These are phyloP conservation scores for Oleoguttula mirabilis DNA, from an alignment of 495 filamentous ascomycete species.

Conservation along the genomic window DNA sequence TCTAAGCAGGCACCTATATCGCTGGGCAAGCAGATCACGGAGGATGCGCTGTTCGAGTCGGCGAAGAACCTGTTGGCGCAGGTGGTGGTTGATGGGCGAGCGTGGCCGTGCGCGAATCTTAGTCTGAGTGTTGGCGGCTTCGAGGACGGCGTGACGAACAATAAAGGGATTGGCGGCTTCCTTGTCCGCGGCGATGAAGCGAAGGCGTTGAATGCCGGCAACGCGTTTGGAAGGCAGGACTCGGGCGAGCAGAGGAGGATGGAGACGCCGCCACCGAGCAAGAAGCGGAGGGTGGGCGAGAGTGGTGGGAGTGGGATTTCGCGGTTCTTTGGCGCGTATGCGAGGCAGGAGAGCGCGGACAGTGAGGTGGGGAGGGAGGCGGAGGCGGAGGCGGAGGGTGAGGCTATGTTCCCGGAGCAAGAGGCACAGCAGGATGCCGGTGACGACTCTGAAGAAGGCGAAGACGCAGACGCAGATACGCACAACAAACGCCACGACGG, in stretches of 20 bases:
- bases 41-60: constrained; percentile 61
- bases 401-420: background rate
- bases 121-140: constrained; percentile 79
- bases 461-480: background rate
- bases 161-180: constrained; percentile 76
- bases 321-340: constrained; percentile 40
- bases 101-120: constrained; percentile 81
- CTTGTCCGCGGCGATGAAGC: constrained; percentile 68
- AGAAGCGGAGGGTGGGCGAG: constrained; percentile 38
- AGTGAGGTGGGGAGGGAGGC: constrained; percentile 12
- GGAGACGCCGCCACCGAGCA: constrained; percentile 21
- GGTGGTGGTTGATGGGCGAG: constrained; percentile 59
- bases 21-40: constrained; percentile 56
- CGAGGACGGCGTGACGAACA: constrained; percentile 73
- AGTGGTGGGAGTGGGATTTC: constrained; percentile 43
- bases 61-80: constrained; percentile 66
- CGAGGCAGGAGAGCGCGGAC: constrained; percentile 2
- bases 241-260: constrained; percentile 4
- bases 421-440: background rate
- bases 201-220: constrained; percentile 32
- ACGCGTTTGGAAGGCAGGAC: constrained; percentile 21
- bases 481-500: background rate
- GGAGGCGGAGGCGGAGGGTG: constrained; percentile 3
- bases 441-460: background rate
- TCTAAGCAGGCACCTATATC: constrained; percentile 68